Evolutionary conservation across 345 rosid species (phyloP).

Genomic region (Corchorus capsularis): DNA sequence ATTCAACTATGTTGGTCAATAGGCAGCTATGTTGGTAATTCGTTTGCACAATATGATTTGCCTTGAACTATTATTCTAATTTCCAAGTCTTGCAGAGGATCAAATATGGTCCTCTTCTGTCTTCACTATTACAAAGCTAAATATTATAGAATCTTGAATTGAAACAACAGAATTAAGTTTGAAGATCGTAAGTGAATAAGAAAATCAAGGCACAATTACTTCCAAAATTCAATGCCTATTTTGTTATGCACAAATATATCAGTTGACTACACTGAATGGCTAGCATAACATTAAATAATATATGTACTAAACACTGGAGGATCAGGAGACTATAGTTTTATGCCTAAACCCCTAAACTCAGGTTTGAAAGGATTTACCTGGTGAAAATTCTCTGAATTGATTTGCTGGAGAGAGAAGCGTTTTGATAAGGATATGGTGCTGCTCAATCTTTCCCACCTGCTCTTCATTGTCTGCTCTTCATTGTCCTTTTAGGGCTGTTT

Average conservation of each 20-base stretch:
- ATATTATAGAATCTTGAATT: neutral
- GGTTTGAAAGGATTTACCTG: neutral
- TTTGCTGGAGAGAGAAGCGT: constrained; percentile 53
- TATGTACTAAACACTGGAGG: neutral
- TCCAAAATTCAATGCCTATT: too few species aligned
- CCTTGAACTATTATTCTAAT: too few species aligned
- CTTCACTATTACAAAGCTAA: neutral
- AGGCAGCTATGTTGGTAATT: too few species aligned
- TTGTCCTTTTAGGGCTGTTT: constrained; percentile 35
- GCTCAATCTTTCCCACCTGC: constrained; percentile 42
- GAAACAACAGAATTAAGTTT: neutral
- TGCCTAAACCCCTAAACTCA: too few species aligned
- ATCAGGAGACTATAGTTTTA: neutral
- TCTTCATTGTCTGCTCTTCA: constrained; percentile 42
- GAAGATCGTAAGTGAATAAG: neutral
- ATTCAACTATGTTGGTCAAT: too few species aligned
- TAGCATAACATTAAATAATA: too few species aligned
- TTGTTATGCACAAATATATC: neutral
- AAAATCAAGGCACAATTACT: neutral
- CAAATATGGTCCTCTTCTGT: too few species aligned
- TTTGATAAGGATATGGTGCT: constrained; percentile 37
- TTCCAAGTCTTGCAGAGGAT: too few species aligned
- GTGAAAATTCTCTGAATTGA: constrained; percentile 32
- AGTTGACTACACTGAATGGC: too few species aligned
- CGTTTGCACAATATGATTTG: too few species aligned